Evolutionary conservation across 129 eudicot genomes (phyloP).

Genomic region (Flaveria sonorensis): DNA sequence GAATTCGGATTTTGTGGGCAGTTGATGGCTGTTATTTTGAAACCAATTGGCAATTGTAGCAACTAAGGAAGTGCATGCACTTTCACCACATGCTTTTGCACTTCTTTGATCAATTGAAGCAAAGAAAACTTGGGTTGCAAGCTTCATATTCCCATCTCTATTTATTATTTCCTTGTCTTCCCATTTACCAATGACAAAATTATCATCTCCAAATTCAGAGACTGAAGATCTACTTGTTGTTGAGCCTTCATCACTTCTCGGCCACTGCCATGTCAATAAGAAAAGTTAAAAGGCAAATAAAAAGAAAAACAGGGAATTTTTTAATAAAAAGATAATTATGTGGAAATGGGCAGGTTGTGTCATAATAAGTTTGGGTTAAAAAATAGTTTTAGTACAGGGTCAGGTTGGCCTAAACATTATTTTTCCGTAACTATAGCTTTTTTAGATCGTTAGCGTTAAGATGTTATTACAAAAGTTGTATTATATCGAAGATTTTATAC

Average conservation of each 20-base stretch:
- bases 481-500: neutral
- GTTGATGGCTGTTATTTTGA: constrained; percentile 42
- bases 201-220: constrained; percentile 61
- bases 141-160: constrained; percentile 55
- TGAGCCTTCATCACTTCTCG: constrained; percentile 45
- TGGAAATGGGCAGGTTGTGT: neutral
- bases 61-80: constrained; percentile 66
- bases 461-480: neutral
- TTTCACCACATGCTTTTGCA: constrained; percentile 56
- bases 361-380: neutral
- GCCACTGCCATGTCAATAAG: constrained; percentile 27
- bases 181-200: constrained; percentile 58
- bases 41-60: constrained; percentile 61
- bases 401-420: neutral
- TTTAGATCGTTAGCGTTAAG: neutral
- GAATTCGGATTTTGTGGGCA: constrained; percentile 63
- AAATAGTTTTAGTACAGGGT: neutral
- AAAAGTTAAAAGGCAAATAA: neutral
- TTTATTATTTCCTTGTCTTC: constrained; percentile 48
- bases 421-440: neutral
- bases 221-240: constrained; percentile 40
- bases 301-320: neutral
- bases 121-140: constrained; percentile 54
- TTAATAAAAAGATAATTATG: neutral
- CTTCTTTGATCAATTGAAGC: constrained; percentile 68